A percentile compares a stretch with the other conserved stretches of the same genome.
Conservation (phyloP, 1,139 yeast genomes). For the Candida pseudoviswanathii region DNA sequence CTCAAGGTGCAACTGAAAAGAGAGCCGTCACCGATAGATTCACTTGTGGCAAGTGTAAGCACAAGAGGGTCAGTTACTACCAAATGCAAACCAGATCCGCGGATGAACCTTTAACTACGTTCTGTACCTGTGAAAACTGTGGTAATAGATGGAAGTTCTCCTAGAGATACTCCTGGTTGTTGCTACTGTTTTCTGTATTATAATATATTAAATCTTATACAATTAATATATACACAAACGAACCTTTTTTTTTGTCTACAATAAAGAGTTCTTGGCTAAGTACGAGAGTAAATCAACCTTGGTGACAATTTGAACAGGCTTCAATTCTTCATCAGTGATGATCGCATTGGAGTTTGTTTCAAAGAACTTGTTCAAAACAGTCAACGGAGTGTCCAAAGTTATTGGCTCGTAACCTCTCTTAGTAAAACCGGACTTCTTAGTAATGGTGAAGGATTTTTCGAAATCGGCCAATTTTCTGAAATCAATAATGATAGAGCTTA, state of each 20-base stretch:
- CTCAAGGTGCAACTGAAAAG: conserved; percentile 97
- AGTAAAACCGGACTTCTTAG: conserved; percentile 60
- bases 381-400: conserved; percentile 67
- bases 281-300: conserved; percentile 82
- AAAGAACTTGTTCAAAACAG: conserved; percentile 74
- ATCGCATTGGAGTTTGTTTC: conserved; percentile 88
- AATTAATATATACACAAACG: background rate
- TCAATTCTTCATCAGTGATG: conserved; percentile 70
- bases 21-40: conserved; percentile 96
- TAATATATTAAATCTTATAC: conserved; percentile 2
- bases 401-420: conserved; percentile 70
- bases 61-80: conserved; percentile 93
- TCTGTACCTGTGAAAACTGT: conserved; percentile 96
- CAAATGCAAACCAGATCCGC: conserved; percentile 98
- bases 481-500: conserved; percentile 67
- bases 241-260: conserved; percentile 4
- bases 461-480: conserved; percentile 73
- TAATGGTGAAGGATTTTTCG: conserved; percentile 65
- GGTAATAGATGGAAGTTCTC: conserved; percentile 98
- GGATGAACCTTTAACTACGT: conserved; percentile 97
- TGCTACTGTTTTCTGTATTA: background rate
- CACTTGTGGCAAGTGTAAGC: conserved; percentile 97
- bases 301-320: conserved; percentile 83
- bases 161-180: conserved; percentile 21
- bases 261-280: conserved; percentile 42